Conservation (phyloP, 2,329 filamentous ascomycete species). For the Sporothrix brasiliensis region DNA sequence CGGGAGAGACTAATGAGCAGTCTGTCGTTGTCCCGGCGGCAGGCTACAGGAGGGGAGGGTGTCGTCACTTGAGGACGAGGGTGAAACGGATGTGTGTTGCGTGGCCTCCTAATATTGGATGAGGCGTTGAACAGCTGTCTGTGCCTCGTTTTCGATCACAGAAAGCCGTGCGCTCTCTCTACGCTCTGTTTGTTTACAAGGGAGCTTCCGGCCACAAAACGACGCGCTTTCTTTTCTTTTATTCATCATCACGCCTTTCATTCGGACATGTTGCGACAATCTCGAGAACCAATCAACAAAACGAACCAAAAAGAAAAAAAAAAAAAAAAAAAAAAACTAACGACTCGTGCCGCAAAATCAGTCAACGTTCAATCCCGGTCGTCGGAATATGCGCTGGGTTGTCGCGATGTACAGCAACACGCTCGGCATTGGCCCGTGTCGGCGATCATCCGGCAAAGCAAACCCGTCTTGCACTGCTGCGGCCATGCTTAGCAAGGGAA, state of each 20-base stretch:
- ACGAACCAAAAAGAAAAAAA: slow-evolving; percentile 7
- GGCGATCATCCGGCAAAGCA: neutral
- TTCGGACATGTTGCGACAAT: slow-evolving; percentile 14
- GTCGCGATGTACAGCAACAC: slow-evolving; percentile 15
- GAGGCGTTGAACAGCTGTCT: slow-evolving; percentile 16
- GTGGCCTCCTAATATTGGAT: slow-evolving; percentile 32
- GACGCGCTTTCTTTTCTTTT: slow-evolving; percentile 23
- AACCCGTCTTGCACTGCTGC: neutral
- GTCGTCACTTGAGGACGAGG: slow-evolving; percentile 14
- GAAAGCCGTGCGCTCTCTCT: slow-evolving; percentile 22
- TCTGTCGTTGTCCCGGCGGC: slow-evolving; percentile 1
- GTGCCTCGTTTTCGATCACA: neutral
- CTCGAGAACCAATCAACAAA: neutral
- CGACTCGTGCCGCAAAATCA: slow-evolving; percentile 1
- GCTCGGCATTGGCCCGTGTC: slow-evolving; percentile 7
- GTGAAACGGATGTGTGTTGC: slow-evolving; percentile 30
- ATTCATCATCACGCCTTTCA: slow-evolving; percentile 15
- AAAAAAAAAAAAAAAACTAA: slow-evolving; percentile 14
- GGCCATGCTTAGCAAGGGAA: neutral
- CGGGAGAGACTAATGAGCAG: neutral
- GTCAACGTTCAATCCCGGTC: neutral
- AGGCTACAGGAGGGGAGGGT: neutral
- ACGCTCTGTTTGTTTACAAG: slow-evolving; percentile 14
- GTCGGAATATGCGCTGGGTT: neutral
- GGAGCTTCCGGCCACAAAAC: slow-evolving; percentile 29